A percentile compares a stretch with the other conserved stretches of the same genome.
Conservation (phyloP, 176 grass and related monocot genomes). For the Luzula sylvatica region DNA sequence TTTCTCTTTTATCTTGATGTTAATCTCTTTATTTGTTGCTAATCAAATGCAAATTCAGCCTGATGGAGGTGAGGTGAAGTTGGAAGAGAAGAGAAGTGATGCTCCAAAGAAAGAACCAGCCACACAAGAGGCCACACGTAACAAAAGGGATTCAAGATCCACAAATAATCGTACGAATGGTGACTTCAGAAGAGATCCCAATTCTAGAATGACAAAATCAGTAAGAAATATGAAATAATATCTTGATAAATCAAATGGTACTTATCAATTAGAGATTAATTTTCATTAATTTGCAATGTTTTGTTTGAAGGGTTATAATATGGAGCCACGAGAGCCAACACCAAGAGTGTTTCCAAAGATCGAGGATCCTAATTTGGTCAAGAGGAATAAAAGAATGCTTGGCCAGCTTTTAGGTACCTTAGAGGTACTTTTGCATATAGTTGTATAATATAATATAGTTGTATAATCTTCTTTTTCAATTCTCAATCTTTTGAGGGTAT, state of each 20-base stretch:
- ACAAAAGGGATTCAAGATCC: constrained; percentile 28
- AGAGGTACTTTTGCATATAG: constrained; percentile 40
- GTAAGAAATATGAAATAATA: constrained; percentile 28
- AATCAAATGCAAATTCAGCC: constrained; percentile 28
- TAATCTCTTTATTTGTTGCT: not conserved
- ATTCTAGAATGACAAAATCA: constrained; percentile 25
- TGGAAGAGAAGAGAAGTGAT: constrained; percentile 31
- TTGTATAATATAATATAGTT: not conserved
- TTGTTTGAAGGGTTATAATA: constrained; percentile 54
- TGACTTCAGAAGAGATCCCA: constrained; percentile 59
- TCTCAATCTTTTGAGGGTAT: not conserved
- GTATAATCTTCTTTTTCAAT: too few species aligned
- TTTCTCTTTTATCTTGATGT: not conserved
- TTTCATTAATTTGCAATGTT: not conserved
- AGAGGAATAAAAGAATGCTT: constrained; percentile 90
- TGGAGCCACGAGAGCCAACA: constrained; percentile 56
- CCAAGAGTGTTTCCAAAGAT: constrained; percentile 68
- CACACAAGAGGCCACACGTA: constrained; percentile 1
- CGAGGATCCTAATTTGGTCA: constrained; percentile 64
- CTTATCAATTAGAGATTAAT: not conserved
- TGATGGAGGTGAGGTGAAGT: constrained; percentile 34
- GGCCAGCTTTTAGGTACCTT: constrained; percentile 89
- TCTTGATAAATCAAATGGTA: too few species aligned
- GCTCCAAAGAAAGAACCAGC: constrained; percentile 11
- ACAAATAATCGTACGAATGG: constrained; percentile 25